Evolutionary conservation across 306 rosid species (phyloP).

Genomic region (Chamaecrista fasciculata): DNA sequence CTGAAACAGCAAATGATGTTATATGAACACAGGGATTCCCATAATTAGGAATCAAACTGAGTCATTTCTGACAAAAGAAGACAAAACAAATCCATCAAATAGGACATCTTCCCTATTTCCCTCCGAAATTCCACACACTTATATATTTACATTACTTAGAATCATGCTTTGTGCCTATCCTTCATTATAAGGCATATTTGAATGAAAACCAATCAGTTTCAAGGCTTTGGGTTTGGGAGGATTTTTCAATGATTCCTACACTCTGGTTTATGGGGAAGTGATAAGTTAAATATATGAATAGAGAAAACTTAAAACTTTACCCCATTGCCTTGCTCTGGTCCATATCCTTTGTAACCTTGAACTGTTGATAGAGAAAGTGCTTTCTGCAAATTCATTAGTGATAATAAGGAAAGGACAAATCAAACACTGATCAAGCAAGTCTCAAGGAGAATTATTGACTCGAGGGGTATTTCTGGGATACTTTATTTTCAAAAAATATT

Average conservation of each 20-base stretch:
- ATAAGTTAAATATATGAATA: background rate
- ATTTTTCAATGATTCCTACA: background rate
- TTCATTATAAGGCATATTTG: background rate
- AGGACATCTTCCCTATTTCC: background rate
- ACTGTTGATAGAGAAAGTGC: constrained; percentile 48
- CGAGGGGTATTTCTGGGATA: too few species aligned
- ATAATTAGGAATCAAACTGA: background rate
- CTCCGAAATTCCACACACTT: background rate
- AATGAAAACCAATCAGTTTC: background rate
- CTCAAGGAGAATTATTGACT: too few species aligned
- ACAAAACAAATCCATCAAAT: too few species aligned
- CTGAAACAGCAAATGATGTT: constrained; percentile 27
- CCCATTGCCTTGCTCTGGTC: constrained; percentile 67
- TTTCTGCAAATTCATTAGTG: constrained; percentile 40
- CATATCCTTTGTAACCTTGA: constrained; percentile 65
- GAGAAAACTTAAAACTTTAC: constrained; percentile 42
- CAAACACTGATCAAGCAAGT: background rate
- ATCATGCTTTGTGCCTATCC: background rate
- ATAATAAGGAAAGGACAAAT: background rate
- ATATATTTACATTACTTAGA: background rate
- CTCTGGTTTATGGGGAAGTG: background rate
- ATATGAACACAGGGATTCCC: background rate
- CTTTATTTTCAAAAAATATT: too few species aligned
- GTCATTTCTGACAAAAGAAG: background rate
- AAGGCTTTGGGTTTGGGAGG: background rate